Conservation (phyloP, 352 stramenopile species). For the Phytophthora meadii region DNA sequence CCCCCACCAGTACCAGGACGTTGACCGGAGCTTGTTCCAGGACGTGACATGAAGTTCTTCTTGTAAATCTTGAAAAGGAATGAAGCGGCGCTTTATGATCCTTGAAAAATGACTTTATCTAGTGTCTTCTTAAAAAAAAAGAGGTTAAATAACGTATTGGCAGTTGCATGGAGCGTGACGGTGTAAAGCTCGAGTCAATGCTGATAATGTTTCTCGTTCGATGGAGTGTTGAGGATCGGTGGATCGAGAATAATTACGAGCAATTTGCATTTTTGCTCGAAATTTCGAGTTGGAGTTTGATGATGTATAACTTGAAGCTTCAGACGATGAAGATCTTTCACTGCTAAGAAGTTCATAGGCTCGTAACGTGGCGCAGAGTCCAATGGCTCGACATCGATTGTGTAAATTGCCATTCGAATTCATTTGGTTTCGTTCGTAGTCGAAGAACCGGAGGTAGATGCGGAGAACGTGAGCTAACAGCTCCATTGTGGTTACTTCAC, state of each 20-base stretch:
- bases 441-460: conserved; percentile 32
- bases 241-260: conserved; percentile 11
- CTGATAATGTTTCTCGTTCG: conserved; percentile 11
- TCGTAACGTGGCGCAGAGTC: conserved; percentile 27
- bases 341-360: conserved; percentile 10
- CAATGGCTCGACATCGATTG: conserved; percentile 29
- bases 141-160: neutral
- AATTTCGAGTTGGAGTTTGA: conserved; percentile 11
- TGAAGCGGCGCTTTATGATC: conserved; percentile 8
- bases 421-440: conserved; percentile 9
- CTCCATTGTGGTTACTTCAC: conserved; percentile 12
- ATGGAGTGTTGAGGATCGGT: neutral
- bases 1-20: conserved; percentile 64
- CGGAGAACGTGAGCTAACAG: conserved; percentile 26
- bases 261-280: conserved; percentile 27
- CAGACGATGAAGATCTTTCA: neutral
- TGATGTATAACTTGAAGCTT: neutral
- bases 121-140: conserved; percentile 9
- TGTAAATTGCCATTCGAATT: conserved; percentile 18
- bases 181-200: conserved; percentile 16
- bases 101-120: no score
- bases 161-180: conserved; percentile 26
- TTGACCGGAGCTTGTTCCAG: conserved; percentile 62
- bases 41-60: conserved; percentile 26
- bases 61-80: neutral